These are phyloP conservation scores for Dendrocalamus latiflorus DNA, from an alignment of 202 grass and related monocot species.

Conservation along the genomic window DNA sequence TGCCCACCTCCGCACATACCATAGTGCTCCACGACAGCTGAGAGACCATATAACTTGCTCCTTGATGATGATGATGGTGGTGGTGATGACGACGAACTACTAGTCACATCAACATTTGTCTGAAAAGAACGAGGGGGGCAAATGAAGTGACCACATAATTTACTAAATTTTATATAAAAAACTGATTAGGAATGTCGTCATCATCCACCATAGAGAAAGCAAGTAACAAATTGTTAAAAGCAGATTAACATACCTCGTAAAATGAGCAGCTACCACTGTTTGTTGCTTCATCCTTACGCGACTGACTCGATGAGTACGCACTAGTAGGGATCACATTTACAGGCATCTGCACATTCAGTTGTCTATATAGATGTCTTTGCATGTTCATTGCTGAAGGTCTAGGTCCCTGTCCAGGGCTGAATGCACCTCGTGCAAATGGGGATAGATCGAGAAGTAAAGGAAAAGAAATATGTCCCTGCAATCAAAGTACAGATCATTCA, in stretches of 20 bases:
- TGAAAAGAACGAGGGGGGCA: neutral
- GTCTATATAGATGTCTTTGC: constrained; percentile 35
- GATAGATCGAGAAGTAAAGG: constrained; percentile 76
- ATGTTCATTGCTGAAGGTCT: constrained; percentile 21
- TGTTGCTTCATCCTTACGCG: neutral
- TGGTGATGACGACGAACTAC: neutral
- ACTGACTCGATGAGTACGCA: constrained; percentile 32
- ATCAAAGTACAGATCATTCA: constrained; percentile 15
- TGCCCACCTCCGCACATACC: constrained; percentile 77
- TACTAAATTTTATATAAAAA: neutral
- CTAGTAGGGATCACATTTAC: constrained; percentile 31
- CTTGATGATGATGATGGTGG: neutral
- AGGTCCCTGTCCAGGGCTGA: constrained; percentile 18
- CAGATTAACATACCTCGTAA: constrained; percentile 8
- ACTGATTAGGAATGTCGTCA: neutral
- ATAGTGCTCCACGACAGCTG: constrained; percentile 82
- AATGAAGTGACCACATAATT: neutral
- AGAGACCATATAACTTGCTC: constrained; percentile 50
- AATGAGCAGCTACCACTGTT: neutral
- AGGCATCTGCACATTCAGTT: constrained; percentile 40
- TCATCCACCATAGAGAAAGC: constrained; percentile 1
- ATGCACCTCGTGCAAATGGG: constrained; percentile 48
- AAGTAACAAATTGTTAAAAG: neutral
- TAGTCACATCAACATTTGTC: constrained; percentile 22
- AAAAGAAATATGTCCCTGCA: constrained; percentile 81